phyloP scores from a whole-genome alignment of 1,284 basidiomycete species.

The Ustilago loliicola region DNA sequence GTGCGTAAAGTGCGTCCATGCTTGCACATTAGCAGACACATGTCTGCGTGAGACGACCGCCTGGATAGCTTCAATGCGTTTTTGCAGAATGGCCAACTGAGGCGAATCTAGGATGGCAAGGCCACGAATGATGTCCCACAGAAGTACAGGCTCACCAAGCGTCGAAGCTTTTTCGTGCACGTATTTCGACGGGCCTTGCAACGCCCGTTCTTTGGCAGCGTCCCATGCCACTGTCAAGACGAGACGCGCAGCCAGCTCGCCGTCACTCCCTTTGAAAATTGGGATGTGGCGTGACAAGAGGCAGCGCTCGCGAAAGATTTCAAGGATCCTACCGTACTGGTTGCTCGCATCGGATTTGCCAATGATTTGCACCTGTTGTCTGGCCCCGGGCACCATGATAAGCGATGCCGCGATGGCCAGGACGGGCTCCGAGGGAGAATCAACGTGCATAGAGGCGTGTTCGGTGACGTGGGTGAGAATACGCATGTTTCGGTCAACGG shows the following conservation, averaged over 20 bases:
- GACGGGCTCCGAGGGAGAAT: conserved; percentile 13
- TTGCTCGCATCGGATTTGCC: not conserved
- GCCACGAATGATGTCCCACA: too few relatives aligned
- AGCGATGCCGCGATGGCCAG: conserved; percentile 19
- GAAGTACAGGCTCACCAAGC: too few relatives aligned
- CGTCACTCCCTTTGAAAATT: conserved; percentile 11
- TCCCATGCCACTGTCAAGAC: conserved; percentile 25
- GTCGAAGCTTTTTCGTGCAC: not conserved
- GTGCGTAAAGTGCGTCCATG: conserved; percentile 16
- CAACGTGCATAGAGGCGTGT: not conserved
- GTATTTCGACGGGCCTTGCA: not conserved
- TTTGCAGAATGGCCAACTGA: too few relatives aligned
- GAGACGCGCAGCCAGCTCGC: conserved; percentile 24
- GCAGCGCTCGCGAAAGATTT: conserved; percentile 5
- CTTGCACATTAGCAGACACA: not conserved
- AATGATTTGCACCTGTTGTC: not conserved
- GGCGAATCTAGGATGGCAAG: too few relatives aligned
- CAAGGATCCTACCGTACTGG: conserved; percentile 2
- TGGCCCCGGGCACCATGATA: conserved; percentile 18
- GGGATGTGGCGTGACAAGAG: not conserved
- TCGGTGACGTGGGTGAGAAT: not conserved
- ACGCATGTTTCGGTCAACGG: conserved; percentile 20
- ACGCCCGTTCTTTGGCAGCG: conserved; percentile 10
- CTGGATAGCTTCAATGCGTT: too few relatives aligned
- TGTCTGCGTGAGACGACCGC: not conserved